Evolutionary conservation across 169 alveolate species (phyloP).

Genomic region (Plasmodium knowlesi): DNA sequence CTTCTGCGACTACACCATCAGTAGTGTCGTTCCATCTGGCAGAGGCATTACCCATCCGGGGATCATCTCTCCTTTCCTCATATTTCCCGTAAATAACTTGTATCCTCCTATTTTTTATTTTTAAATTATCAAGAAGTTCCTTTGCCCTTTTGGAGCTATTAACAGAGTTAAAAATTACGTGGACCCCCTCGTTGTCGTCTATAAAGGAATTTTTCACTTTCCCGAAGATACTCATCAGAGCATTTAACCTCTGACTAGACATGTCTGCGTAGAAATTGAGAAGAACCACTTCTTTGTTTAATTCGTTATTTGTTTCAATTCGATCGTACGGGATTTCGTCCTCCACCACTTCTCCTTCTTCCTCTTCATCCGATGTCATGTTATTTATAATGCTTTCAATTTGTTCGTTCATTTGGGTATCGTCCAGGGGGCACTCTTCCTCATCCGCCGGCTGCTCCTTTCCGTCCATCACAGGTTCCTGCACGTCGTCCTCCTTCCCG

Average conservation of each 20-base stretch:
- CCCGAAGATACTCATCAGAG: conserved; percentile 32
- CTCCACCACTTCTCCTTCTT: conserved; percentile 72
- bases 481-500: not conserved
- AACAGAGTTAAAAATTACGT: not conserved
- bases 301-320: conserved; percentile 28
- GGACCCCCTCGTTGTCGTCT: conserved; percentile 60
- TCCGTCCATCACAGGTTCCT: not conserved
- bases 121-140: conserved; percentile 24
- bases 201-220: not conserved
- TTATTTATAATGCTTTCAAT: conserved; percentile 15
- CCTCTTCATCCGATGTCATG: conserved; percentile 59
- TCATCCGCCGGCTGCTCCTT: not conserved
- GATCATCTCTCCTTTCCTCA: not conserved
- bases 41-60: not conserved
- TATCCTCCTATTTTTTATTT: conserved; percentile 56
- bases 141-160: conserved; percentile 54
- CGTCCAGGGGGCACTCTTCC: not conserved
- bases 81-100: conserved; percentile 37
- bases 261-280: conserved; percentile 31
- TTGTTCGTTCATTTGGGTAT: conserved; percentile 8
- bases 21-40: not conserved
- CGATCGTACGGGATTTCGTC: conserved; percentile 73
- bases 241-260: conserved; percentile 1
- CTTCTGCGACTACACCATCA: not conserved
- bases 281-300: conserved; percentile 37